Evolutionary conservation across 352 stramenopile genomes (phyloP).

Genomic region (Phytophthora multivora): DNA sequence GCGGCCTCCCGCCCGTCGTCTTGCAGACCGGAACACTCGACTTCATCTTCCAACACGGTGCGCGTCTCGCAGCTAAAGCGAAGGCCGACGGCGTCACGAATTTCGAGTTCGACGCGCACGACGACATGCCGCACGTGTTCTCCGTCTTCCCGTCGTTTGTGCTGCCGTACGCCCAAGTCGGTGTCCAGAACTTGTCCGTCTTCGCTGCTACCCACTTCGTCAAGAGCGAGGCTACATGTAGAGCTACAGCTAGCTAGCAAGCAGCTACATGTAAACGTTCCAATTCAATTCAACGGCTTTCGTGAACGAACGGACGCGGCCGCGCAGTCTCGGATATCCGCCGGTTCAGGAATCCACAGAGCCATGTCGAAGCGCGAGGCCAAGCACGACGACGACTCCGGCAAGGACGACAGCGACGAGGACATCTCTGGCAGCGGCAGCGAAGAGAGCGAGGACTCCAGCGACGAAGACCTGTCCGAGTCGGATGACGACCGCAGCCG

Average conservation of each 20-base stretch:
- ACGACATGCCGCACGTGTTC: constrained; percentile 41
- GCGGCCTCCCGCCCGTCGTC: constrained; percentile 37
- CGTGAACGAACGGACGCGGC: constrained; percentile 35
- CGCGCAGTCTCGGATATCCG: constrained; percentile 22
- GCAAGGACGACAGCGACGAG: constrained; percentile 54
- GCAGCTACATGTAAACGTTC: not conserved
- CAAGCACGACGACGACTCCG: constrained; percentile 56
- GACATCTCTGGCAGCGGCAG: constrained; percentile 57
- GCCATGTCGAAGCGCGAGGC: constrained; percentile 67
- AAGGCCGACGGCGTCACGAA: constrained; percentile 16
- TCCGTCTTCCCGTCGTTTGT: constrained; percentile 35
- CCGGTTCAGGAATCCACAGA: not conserved
- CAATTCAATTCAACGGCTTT: not conserved
- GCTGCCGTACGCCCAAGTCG: constrained; percentile 30
- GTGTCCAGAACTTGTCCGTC: constrained; percentile 17
- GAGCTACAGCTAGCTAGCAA: not conserved
- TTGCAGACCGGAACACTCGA: constrained; percentile 42
- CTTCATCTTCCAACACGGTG: constrained; percentile 28
- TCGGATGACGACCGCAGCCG: constrained; percentile 56
- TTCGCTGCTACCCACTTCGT: constrained; percentile 30
- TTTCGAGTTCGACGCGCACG: constrained; percentile 38
- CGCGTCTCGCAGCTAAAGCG: constrained; percentile 32
- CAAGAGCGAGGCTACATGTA: constrained; percentile 1
- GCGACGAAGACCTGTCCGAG: constrained; percentile 77
- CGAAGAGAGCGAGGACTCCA: constrained; percentile 47